phyloP scores from a whole-genome alignment of 352 stramenopile species.

The Phytophthora pseudosyringae region DNA sequence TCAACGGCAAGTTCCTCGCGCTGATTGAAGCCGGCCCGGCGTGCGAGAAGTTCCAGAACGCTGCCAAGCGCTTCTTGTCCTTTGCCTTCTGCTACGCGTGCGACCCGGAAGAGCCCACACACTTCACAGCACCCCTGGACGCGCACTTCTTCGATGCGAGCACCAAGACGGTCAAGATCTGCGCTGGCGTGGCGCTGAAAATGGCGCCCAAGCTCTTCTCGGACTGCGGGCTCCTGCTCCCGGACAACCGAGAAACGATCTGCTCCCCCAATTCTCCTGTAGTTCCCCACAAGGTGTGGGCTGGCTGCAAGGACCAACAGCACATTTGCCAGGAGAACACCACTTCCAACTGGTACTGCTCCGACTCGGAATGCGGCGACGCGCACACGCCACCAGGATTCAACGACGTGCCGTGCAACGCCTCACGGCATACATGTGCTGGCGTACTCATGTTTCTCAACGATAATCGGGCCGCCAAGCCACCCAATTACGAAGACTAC shows the following conservation, averaged over 20 bases:
- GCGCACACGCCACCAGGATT: conserved; percentile 62
- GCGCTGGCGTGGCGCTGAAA: conserved; percentile 48
- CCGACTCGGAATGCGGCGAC: conserved; percentile 43
- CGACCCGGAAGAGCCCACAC: conserved; percentile 46
- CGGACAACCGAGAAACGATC: conserved; percentile 58
- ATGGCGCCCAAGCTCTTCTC: conserved; percentile 58
- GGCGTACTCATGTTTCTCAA: conserved; percentile 76
- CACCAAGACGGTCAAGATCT: conserved; percentile 73
- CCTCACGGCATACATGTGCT: conserved; percentile 56
- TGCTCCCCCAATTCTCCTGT: conserved; percentile 74
- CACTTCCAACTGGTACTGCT: conserved; percentile 64
- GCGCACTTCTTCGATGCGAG: conserved; percentile 57
- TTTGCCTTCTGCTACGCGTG: conserved; percentile 54
- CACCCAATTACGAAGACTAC: conserved; percentile 72
- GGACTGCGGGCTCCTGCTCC: conserved; percentile 69
- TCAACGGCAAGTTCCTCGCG: conserved; percentile 60
- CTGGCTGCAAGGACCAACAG: conserved; percentile 60
- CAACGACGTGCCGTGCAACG: conserved; percentile 65
- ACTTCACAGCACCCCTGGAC: conserved; percentile 56
- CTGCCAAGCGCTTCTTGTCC: conserved; percentile 60
- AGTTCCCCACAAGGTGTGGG: conserved; percentile 60
- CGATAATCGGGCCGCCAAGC: conserved; percentile 79
- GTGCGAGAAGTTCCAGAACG: conserved; percentile 78
- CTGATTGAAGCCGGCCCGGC: conserved; percentile 69
- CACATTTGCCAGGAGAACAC: conserved; percentile 55